Conservation (phyloP, 805 yeast species). For the Kazachstania taianensis region DNA sequence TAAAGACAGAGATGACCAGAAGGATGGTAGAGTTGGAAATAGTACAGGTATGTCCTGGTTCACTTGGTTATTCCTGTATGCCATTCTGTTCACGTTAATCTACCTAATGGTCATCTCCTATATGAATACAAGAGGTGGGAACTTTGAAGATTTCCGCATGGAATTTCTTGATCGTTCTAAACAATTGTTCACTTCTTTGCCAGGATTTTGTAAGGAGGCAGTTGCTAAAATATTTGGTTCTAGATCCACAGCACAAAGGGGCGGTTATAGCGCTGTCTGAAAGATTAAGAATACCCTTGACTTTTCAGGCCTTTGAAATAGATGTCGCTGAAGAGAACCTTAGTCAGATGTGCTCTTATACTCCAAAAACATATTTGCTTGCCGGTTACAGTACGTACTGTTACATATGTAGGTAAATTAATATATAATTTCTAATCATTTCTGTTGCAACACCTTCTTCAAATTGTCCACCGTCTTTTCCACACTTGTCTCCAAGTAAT, state of each 20-base stretch:
- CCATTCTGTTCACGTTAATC: slow-evolving; percentile 59
- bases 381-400: too few species aligned
- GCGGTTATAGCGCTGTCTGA: slow-evolving; percentile 90
- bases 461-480: slow-evolving; percentile 61
- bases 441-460: slow-evolving; percentile 33
- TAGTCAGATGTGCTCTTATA: background rate
- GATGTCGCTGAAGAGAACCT: background rate
- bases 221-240: slow-evolving; percentile 51
- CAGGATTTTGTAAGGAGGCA: slow-evolving; percentile 59
- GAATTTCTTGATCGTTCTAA: slow-evolving; percentile 62
- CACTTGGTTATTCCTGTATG: slow-evolving; percentile 71
- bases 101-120: slow-evolving; percentile 64
- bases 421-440: slow-evolving; percentile 1
- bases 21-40: too few species aligned
- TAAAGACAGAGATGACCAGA: slow-evolving; percentile 18
- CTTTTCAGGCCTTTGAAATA: background rate
- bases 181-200: slow-evolving; percentile 49
- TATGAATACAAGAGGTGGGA: slow-evolving; percentile 58
- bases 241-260: slow-evolving; percentile 39
- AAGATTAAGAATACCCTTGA: background rate
- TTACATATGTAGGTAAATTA: too few species aligned
- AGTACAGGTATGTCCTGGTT: slow-evolving; percentile 33
- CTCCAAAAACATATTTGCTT: background rate
- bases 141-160: slow-evolving; percentile 58
- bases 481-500: slow-evolving; percentile 65